phyloP scores from a whole-genome alignment of 163 green algal genomes.

The Scenedesmus sp. region DNA sequence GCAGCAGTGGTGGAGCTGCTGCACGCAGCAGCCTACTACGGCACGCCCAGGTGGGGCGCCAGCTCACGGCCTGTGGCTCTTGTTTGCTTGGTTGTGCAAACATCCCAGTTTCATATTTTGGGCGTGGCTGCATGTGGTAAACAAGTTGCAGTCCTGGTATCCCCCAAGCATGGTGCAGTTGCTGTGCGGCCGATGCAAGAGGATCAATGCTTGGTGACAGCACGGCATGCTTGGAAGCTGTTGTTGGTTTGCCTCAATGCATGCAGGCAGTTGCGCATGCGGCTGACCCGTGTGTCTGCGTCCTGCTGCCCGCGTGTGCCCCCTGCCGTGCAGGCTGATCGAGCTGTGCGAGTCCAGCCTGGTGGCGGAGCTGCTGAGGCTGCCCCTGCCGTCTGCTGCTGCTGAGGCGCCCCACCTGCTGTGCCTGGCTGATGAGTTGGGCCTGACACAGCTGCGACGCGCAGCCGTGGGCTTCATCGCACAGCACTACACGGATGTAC shows the following conservation, averaged over 20 bases:
- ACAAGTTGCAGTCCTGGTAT: no score
- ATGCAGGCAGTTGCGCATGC: no score
- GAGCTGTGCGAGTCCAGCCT: constrained; percentile 55
- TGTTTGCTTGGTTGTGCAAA: background rate
- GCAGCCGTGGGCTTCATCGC: constrained; percentile 40
- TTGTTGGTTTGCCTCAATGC: background rate
- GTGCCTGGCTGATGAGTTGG: constrained; percentile 48
- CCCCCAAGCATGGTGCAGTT: no score
- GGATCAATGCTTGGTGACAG: no score
- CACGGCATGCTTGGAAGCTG: no score
- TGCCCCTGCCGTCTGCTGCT: constrained; percentile 21
- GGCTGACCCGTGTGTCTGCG: no score
- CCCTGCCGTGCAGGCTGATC: constrained; percentile 35
- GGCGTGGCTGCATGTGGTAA: no score
- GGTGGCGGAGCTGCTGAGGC: constrained; percentile 24
- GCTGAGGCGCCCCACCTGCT: constrained; percentile 51
- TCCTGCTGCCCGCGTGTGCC: background rate
- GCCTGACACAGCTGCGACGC: constrained; percentile 35
- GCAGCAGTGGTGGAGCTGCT: constrained; percentile 38
- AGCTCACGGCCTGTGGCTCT: background rate
- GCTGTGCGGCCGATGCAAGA: no score
- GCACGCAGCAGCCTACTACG: constrained; percentile 44
- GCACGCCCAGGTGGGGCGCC: constrained; percentile 36
- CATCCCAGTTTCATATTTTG: no score
- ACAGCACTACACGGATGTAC: constrained; percentile 42